These are phyloP conservation scores for Epichloe sibirici DNA, from an alignment of 2,329 filamentous ascomycete species.

Conservation along the genomic window DNA sequence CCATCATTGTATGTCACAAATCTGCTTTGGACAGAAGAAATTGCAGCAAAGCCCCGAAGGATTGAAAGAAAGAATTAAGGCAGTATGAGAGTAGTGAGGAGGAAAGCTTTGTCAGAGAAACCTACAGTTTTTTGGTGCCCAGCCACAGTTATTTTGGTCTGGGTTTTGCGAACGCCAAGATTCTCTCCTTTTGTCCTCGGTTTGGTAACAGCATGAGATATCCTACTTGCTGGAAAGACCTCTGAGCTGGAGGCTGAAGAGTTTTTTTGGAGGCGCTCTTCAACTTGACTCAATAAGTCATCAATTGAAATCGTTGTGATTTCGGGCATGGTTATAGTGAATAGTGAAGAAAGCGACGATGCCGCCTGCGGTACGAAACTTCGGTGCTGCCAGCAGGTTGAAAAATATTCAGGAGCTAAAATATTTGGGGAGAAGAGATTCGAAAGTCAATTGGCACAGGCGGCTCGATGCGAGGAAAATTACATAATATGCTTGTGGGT, in stretches of 20 bases:
- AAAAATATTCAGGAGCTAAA: not conserved
- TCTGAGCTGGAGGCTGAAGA: not conserved
- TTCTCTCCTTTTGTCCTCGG: not conserved
- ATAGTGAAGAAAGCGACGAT: not conserved
- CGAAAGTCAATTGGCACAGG: no score
- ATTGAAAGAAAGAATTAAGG: not conserved
- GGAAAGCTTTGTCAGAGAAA: not conserved
- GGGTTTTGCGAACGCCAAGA: not conserved
- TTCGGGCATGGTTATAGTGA: not conserved
- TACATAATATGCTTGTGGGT: not conserved
- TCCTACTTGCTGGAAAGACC: not conserved
- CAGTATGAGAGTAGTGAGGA: not conserved
- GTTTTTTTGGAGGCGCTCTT: not conserved
- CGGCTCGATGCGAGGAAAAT: not conserved
- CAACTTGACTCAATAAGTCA: not conserved
- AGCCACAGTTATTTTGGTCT: not conserved
- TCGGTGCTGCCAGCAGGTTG: not conserved
- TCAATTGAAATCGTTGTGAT: not conserved
- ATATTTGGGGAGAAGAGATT: not conserved
- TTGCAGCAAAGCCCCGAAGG: not conserved
- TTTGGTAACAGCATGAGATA: not conserved
- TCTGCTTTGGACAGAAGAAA: not conserved
- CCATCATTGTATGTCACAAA: slow-evolving; percentile 6
- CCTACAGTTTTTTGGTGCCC: not conserved
- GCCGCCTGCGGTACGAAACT: not conserved